Conservation (phyloP, 768 basidiomycete genomes). For the Lactifluus pinguis region DNA sequence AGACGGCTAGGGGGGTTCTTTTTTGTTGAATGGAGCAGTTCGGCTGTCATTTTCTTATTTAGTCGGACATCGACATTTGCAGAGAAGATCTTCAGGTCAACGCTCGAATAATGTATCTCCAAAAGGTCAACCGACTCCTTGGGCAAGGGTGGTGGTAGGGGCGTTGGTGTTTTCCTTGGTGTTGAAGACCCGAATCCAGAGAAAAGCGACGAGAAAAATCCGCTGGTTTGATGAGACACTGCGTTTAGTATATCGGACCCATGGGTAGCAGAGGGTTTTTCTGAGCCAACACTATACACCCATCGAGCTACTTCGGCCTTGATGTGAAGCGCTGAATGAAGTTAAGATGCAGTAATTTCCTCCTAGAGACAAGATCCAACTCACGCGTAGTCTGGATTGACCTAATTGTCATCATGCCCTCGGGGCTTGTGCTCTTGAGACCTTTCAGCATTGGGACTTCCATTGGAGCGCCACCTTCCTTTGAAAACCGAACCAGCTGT, state of each 20-base stretch:
- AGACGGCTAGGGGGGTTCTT: constrained; percentile 79
- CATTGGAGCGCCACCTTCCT: constrained; percentile 46
- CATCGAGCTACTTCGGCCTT: constrained; percentile 74
- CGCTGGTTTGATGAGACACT: constrained; percentile 21
- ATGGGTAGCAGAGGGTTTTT: constrained; percentile 36
- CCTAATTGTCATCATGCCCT: constrained; percentile 59
- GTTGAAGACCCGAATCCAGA: constrained; percentile 25
- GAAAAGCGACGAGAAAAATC: constrained; percentile 36
- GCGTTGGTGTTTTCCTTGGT: constrained; percentile 27
- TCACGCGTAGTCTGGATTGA: constrained; percentile 56
- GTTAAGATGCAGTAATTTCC: not conserved
- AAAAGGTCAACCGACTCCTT: constrained; percentile 23
- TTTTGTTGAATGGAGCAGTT: constrained; percentile 87
- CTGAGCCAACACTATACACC: constrained; percentile 59
- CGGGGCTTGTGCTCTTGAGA: constrained; percentile 46
- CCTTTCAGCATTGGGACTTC: constrained; percentile 44
- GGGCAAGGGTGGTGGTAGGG: constrained; percentile 26
- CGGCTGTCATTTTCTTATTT: constrained; percentile 55
- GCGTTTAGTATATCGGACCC: not conserved
- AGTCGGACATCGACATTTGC: constrained; percentile 57
- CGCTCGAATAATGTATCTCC: constrained; percentile 40
- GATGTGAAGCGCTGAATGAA: constrained; percentile 55
- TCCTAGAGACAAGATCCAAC: constrained; percentile 17
- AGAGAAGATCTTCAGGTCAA: constrained; percentile 55
- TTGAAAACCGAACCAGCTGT: constrained; percentile 56